Base-by-base conservation (phyloP, 2,329 filamentous ascomycete species). In the Incumbomyces lentus region DNA sequence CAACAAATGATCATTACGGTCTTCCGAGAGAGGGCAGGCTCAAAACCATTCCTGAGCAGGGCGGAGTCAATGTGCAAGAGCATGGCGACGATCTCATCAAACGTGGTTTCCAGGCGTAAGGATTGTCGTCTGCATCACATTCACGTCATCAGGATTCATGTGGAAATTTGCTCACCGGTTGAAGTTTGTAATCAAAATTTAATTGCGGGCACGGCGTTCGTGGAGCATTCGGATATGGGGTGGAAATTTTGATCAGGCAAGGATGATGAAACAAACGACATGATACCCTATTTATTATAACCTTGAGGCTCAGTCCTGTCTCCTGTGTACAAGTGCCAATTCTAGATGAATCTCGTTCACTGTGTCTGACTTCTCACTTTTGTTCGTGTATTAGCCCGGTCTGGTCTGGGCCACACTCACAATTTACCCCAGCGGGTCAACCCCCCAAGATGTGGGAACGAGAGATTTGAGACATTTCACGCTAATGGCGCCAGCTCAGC, bases 21-120 rank as follows among this genome's bases (percentile, higher is more conserved):
- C 12, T 19, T 6, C 10, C 36, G 6, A 39, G 17, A 16, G 11
- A 26, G 18, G 13, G 29, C 18, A 13, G 29, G 38, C 13, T 29
- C 30, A 26, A 3, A 19, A 40, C 30, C 38, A 29, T 29, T 40
- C 38, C 36, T 6, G 36, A 38, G 18, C n/a, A 38, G 16, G 5
- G 4, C 17, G 11, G 11, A 6, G 19, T 12, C 13, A 38, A 38
- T 19, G 36, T 38, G n/a, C 36, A 19, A 29, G 38, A 40, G 17
- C 12, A 40, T 26, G 4, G 19, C 16, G 38, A 29, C 38, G 38
- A 40, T 29, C 38, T 40, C 38, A 40, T 40, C 38, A 40, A 40
- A 16, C 38, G 38, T 4, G 38, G 38, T 13, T 40, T 29, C 12
- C 22, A n/a, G 30, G 30, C 13, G 12, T 40, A 18, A 40, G 11